Percentiles rank a stretch among this genome's conserved stretches.
Conservation (phyloP, 345 rosid genomes). For the Balakata baccata region DNA sequence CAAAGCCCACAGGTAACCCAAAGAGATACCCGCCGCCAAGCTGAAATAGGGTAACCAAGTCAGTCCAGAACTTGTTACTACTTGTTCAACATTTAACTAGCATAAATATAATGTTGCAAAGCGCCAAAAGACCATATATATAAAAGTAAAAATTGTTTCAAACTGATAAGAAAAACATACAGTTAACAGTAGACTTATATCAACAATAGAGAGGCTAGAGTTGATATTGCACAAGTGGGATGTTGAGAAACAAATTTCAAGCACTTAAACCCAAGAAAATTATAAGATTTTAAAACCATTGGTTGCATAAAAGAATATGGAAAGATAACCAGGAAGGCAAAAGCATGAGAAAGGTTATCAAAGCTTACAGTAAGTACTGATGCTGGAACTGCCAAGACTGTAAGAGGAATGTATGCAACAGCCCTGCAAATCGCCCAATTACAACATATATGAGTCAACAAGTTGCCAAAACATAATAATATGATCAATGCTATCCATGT, state of each 20-base stretch:
- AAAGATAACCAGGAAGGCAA: slow-evolving; percentile 1
- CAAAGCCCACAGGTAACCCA: slow-evolving; percentile 86
- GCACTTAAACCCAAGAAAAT: not conserved
- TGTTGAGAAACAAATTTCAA: not conserved
- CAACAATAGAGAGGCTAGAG: not conserved
- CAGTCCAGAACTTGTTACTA: not conserved
- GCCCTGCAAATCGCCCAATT: slow-evolving; percentile 53
- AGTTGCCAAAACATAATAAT: not conserved
- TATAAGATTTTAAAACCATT: not conserved
- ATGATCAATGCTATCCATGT: not conserved
- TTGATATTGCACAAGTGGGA: not conserved
- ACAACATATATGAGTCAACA: slow-evolving; percentile 8
- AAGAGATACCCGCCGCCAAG: slow-evolving; percentile 99
- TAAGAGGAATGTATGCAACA: slow-evolving; percentile 88
- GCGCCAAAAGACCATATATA: not conserved
- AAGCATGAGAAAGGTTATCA: slow-evolving; percentile 4
- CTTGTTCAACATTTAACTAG: not conserved
- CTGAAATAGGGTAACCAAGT: slow-evolving; percentile 45
- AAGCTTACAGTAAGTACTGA: slow-evolving; percentile 88
- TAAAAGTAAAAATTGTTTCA: not conserved
- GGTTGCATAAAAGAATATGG: not conserved
- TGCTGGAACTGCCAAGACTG: slow-evolving; percentile 98
- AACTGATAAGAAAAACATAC: not conserved
- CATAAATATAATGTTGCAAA: not conserved
- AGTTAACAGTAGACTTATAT: not conserved